Percentiles rank a stretch among this genome's conserved stretches.
phyloP scores from a whole-genome alignment of 2,329 filamentous ascomycete genomes.

The Cladosporium sp. region DNA sequence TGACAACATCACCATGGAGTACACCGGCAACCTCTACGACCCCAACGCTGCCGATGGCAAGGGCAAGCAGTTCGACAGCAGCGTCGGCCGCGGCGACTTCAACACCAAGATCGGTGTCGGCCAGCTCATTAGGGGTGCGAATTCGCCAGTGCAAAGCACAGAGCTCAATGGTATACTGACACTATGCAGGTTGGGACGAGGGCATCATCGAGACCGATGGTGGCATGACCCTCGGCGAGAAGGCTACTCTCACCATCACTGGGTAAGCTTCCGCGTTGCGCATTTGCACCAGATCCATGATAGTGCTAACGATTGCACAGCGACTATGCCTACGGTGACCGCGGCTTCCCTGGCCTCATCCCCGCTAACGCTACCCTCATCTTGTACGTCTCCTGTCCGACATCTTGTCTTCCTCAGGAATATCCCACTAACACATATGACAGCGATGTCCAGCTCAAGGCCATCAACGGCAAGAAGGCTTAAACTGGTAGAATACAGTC shows the following conservation, averaged over 20 bases:
- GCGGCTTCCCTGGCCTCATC: conserved; percentile 76
- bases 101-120: conserved; percentile 77
- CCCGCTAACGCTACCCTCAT: conserved; percentile 73
- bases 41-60: conserved; percentile 59
- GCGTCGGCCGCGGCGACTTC: conserved; percentile 75
- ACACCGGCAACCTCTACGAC: conserved; percentile 86
- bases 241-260: conserved; percentile 79
- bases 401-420: not conserved
- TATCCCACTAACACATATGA: conserved; percentile 10
- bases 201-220: conserved; percentile 60
- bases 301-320: conserved; percentile 40
- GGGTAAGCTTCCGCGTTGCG: conserved; percentile 55
- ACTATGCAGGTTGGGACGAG: conserved; percentile 57
- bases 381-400: conserved; percentile 62
- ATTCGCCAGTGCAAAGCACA: too few relatives aligned
- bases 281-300: not conserved
- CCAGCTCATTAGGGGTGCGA: conserved; percentile 77
- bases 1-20: conserved; percentile 82
- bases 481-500: conserved; percentile 11
- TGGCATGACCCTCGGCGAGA: conserved; percentile 88
- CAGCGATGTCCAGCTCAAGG: conserved; percentile 71
- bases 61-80: conserved; percentile 86
- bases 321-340: conserved; percentile 66
- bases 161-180: conserved; percentile 15
- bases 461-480: conserved; percentile 54